A percentile compares a stretch with the other conserved stretches of the same genome.
These are phyloP conservation scores for Geranium incanum DNA, from an alignment of 441 rosid genomes.

Conservation along the genomic window DNA sequence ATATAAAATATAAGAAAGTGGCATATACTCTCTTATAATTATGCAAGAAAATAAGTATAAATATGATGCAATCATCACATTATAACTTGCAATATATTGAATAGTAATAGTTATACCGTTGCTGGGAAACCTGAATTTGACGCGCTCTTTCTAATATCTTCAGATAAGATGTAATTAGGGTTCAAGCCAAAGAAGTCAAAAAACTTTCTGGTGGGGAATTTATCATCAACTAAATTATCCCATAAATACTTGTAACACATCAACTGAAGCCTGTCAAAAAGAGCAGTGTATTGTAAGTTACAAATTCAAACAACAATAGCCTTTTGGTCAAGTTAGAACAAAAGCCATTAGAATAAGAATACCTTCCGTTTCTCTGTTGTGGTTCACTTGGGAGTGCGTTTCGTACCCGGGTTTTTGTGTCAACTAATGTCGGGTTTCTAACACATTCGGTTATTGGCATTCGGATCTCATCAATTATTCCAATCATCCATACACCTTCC, in stretches of 20 bases:
- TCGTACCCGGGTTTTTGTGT: slow-evolving; percentile 57
- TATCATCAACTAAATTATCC: slow-evolving; percentile 49
- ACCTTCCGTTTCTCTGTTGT: slow-evolving; percentile 83
- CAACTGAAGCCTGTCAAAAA: slow-evolving; percentile 53
- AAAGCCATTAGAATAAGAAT: slow-evolving; percentile 12
- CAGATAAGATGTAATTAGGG: slow-evolving; percentile 35
- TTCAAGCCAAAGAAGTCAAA: slow-evolving; percentile 49
- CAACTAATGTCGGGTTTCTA: slow-evolving; percentile 44
- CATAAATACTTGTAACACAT: slow-evolving; percentile 82
- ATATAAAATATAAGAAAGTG: too few species aligned
- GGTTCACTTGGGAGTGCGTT: slow-evolving; percentile 62
- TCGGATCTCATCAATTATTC: slow-evolving; percentile 66
- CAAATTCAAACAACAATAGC: not conserved
- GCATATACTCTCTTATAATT: too few species aligned
- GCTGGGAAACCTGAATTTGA: slow-evolving; percentile 49
- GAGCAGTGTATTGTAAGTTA: slow-evolving; percentile 1
- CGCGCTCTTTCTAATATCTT: slow-evolving; percentile 49
- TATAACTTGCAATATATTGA: not conserved
- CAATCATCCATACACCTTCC: slow-evolving; percentile 61
- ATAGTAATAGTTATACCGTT: slow-evolving; percentile 32
- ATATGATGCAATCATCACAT: too few species aligned
- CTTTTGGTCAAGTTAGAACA: not conserved
- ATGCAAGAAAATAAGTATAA: not conserved
- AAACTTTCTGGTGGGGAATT: slow-evolving; percentile 39
- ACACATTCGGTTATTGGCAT: slow-evolving; percentile 34